These are phyloP conservation scores for Volvox reticuliferus DNA, from an alignment of 139 green algal genomes.

Conservation along the genomic window DNA sequence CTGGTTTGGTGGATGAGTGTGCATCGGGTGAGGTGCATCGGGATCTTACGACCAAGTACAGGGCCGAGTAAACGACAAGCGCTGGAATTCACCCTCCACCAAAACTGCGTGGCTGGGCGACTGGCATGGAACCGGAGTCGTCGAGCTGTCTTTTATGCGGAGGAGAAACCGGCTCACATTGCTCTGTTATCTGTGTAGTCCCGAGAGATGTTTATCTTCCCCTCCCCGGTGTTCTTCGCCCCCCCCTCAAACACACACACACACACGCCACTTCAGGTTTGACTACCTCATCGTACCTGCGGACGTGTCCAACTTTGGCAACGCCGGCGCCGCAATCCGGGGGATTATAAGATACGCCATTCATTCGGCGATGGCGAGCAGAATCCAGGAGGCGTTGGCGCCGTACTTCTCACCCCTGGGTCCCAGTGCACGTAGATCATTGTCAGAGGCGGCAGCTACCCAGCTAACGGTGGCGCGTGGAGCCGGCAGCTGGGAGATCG, in stretches of 20 bases:
- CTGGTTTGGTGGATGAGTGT: neutral
- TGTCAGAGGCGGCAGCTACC: neutral
- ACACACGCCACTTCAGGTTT: neutral
- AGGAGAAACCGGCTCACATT: no score
- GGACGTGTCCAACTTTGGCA: neutral
- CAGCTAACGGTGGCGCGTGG: neutral
- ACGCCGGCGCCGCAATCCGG: neutral
- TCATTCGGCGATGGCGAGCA: neutral
- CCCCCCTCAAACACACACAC: neutral
- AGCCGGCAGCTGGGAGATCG: neutral
- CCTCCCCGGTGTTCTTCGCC: neutral
- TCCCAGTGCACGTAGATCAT: no score
- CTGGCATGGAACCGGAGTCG: no score
- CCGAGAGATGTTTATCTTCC: neutral
- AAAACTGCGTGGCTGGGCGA: no score
- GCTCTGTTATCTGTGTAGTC: no score
- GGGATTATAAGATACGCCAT: neutral
- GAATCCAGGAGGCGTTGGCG: neutral
- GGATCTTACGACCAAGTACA: neutral
- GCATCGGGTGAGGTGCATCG: neutral
- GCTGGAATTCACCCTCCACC: neutral
- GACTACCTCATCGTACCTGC: conserved; percentile 10
- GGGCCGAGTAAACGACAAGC: neutral
- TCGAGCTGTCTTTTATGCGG: no score
- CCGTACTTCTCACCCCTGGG: neutral